Evolutionary conservation across 306 rosid species (phyloP), one percentile per base, ranked within the genome.

Genomic region (Trifolium subterraneum): DNA sequence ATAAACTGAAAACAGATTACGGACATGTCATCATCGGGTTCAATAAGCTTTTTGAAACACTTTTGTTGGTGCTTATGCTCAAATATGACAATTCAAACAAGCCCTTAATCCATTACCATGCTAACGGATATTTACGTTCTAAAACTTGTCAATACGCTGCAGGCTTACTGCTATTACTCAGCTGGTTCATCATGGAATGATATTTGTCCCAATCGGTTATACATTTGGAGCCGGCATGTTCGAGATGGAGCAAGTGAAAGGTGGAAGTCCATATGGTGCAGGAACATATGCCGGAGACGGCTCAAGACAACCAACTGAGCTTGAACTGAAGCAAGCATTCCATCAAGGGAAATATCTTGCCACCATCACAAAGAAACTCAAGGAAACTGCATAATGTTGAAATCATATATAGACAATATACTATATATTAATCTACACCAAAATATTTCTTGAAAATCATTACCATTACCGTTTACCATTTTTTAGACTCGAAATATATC

Each of bases 141-240:
- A n/a, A 38, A 70, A 51, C 15, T 41, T 74, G 10, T 76, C 63
- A 51, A 63, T 69, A 50, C 55, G n/a, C 71, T 7, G 45, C 77
- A 93, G 98, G 78, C 86, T 93, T 75, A 93, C 98, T n/a, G 97
- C 98, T 67, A 86, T 93, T 22, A 93, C 98, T 78, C 98, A 93
- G 78, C 90, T 93, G 79, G 96, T 87, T 76, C 98, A 93, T 82
- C 98, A 90, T 33, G 98, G 98, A 61, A 88, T 93, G 97, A 74
- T 91, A 60, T 93, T 90, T 20, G 96, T 91, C 33, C 98, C 98
- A 41, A 89, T 93, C 20, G 97, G 97, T 33, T 93, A 93, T 68
- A 93, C 98, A 36, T 90, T 93, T 14, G 97, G 97, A 0, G 93
- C 96, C 0, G 96, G 98, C 82, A 93, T 93, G 98, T 93, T 93